These are phyloP conservation scores for Micractinium sp. DNA, from an alignment of 139 green algal genomes.

Conservation along the genomic window DNA sequence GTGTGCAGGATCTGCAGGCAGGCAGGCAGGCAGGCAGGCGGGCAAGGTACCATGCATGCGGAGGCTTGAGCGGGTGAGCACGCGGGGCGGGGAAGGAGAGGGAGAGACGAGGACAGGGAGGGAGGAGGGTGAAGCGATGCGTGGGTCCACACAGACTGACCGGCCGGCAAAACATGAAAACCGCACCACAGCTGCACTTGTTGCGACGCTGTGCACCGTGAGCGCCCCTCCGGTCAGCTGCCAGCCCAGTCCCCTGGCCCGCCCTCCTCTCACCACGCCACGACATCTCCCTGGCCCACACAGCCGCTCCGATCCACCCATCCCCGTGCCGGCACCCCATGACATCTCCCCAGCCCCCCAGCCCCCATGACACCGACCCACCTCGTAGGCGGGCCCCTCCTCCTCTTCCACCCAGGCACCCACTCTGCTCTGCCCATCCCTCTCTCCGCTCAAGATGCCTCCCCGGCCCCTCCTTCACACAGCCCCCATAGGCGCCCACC, in stretches of 20 bases:
- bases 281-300: too few relatives aligned
- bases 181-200: too few relatives aligned
- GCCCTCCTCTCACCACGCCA: too few relatives aligned
- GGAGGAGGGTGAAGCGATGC: background rate
- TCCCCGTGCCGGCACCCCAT: background rate
- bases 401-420: too few relatives aligned
- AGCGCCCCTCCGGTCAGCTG: too few relatives aligned
- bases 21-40: background rate
- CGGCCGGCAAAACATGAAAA: too few relatives aligned
- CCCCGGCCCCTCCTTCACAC: background rate
- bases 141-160: too few relatives aligned
- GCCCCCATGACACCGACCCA: background rate
- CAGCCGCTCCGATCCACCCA: background rate
- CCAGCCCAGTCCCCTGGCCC: too few relatives aligned
- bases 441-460: background rate
- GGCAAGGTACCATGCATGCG: background rate
- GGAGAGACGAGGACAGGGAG: background rate
- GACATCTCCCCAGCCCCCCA: background rate
- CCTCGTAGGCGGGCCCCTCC: too few relatives aligned
- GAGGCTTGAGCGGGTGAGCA: background rate
- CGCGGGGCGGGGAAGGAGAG: background rate
- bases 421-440: conserved; percentile 27
- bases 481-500: background rate
- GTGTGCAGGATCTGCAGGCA: conserved; percentile 26
- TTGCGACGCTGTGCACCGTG: too few relatives aligned